These are phyloP conservation scores for Termitomyces sp. DNA, from an alignment of 768 basidiomycete genomes.

Conservation along the genomic window DNA sequence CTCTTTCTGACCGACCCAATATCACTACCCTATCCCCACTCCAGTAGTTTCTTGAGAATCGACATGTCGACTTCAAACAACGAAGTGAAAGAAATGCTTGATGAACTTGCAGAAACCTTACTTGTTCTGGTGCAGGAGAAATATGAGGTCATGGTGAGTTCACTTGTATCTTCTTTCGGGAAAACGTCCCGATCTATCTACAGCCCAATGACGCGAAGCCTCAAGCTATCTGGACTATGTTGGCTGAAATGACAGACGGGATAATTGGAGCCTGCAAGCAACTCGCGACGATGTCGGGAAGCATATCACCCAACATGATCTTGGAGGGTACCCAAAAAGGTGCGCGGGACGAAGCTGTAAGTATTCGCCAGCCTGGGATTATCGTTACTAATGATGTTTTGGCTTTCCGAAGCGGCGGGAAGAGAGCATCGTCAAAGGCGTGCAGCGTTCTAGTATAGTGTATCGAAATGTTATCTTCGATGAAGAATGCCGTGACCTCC, in stretches of 20 bases:
- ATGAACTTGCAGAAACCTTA: background rate
- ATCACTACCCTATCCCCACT: too few species aligned
- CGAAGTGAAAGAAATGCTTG: background rate
- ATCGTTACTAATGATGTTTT: background rate
- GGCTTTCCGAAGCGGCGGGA: background rate
- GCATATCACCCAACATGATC: background rate
- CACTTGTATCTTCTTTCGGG: background rate
- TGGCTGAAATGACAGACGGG: background rate
- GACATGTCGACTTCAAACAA: background rate
- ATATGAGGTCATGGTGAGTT: conserved; percentile 1
- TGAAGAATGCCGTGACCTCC: conserved; percentile 1
- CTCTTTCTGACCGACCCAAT: too few species aligned
- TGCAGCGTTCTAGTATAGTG: background rate
- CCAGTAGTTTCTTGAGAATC: background rate
- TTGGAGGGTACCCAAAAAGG: background rate
- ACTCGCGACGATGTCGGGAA: background rate
- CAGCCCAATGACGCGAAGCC: conserved; percentile 2
- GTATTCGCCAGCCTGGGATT: background rate
- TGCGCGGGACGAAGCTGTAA: background rate
- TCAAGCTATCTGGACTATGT: background rate
- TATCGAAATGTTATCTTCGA: conserved; percentile 2
- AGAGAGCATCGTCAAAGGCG: background rate
- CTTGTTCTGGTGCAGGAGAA: background rate
- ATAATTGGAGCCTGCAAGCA: background rate
- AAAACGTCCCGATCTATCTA: background rate